Conservation (phyloP, 495 filamentous ascomycete species). For the Daldinia concentrica region DNA sequence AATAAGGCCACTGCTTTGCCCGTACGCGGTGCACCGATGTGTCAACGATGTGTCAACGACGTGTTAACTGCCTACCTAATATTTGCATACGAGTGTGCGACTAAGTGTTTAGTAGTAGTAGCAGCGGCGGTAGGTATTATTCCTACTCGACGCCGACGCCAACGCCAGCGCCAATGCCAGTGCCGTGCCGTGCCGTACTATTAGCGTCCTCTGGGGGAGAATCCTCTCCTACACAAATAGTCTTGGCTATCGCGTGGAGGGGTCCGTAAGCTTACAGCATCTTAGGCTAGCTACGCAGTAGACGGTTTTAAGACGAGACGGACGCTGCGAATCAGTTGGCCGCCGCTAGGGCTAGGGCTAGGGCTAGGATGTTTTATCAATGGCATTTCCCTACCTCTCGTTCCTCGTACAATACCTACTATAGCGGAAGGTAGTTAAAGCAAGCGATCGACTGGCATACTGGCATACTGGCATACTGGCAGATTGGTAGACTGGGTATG, state of each 20-base stretch:
- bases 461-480: no score
- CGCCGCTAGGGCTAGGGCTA: neutral
- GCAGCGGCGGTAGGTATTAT: neutral
- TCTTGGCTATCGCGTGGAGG: slow-evolving; percentile 13
- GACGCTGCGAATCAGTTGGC: neutral
- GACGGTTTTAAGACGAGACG: neutral
- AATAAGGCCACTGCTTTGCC: neutral
- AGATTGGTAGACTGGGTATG: neutral
- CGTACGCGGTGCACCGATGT: neutral
- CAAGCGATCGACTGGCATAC: neutral
- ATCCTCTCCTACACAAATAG: neutral
- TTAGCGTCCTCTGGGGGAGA: neutral
- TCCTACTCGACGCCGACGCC: neutral
- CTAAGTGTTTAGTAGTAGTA: slow-evolving; percentile 1
- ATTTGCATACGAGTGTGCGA: neutral
- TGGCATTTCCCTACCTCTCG: neutral
- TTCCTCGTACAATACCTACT: neutral
- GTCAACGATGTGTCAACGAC: neutral
- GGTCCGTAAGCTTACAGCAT: neutral
- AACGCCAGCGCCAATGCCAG: neutral
- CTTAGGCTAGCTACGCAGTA: neutral
- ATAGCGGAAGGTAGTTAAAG: slow-evolving; percentile 1
- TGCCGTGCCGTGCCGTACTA: neutral
- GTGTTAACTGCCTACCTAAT: neutral
- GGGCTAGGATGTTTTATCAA: neutral